A percentile compares a stretch with the other conserved stretches of the same genome.
These are phyloP conservation scores for Peronospora tabacina DNA, from an alignment of 352 stramenopile genomes.

Conservation along the genomic window DNA sequence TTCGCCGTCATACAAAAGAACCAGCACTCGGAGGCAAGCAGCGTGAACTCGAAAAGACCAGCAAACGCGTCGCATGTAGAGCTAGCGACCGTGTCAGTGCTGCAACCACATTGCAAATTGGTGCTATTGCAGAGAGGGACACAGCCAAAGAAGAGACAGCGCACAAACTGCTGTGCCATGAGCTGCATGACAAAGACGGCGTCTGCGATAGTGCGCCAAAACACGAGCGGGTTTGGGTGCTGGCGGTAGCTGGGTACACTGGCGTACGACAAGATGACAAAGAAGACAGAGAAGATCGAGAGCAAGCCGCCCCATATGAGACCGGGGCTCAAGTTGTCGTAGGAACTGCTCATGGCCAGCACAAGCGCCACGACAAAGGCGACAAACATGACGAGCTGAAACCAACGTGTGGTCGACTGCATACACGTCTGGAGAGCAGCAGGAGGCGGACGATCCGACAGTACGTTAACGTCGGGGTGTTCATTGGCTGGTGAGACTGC, in stretches of 20 bases:
- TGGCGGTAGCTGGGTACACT: slow-evolving; percentile 74
- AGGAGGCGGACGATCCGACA: slow-evolving; percentile 26
- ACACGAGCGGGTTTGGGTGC: slow-evolving; percentile 84
- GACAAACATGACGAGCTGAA: slow-evolving; percentile 81
- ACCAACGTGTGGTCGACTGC: slow-evolving; percentile 71
- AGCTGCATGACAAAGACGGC: slow-evolving; percentile 78
- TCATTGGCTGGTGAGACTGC: slow-evolving; percentile 28
- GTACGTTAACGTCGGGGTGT: slow-evolving; percentile 41
- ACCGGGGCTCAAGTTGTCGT: slow-evolving; percentile 71
- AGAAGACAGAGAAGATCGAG: slow-evolving; percentile 79
- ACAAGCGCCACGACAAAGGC: slow-evolving; percentile 57
- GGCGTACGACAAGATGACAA: slow-evolving; percentile 78
- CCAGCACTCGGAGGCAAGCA: slow-evolving; percentile 80
- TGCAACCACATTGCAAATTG: slow-evolving; percentile 77
- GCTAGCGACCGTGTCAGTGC: slow-evolving; percentile 29
- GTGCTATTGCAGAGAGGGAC: slow-evolving; percentile 57
- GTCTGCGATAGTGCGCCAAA: slow-evolving; percentile 84
- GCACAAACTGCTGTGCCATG: slow-evolving; percentile 71
- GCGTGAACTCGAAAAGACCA: slow-evolving; percentile 77
- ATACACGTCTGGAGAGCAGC: slow-evolving; percentile 48
- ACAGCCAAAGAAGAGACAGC: slow-evolving; percentile 76
- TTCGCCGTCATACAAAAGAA: slow-evolving; percentile 89
- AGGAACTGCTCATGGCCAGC: slow-evolving; percentile 50
- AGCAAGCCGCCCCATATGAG: slow-evolving; percentile 82
- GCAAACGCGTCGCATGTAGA: slow-evolving; percentile 68